Conservation (phyloP, 23 red algal species). For the Gracilaria domingensis region DNA sequence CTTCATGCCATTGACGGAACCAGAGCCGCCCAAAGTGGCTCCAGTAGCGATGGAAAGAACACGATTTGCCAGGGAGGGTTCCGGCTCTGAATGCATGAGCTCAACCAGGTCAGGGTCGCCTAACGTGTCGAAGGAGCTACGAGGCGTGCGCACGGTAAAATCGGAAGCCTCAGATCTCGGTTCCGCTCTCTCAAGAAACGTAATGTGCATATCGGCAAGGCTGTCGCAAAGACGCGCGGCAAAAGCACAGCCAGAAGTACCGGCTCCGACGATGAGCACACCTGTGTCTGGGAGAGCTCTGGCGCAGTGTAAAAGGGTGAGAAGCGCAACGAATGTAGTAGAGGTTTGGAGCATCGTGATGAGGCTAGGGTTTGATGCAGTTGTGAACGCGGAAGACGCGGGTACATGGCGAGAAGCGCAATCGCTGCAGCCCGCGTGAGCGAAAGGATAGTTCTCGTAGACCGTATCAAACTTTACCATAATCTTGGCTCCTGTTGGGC, state of each 20-base stretch:
- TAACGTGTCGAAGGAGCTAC: neutral
- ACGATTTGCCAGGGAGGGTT: neutral
- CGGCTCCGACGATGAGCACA: conserved; percentile 54
- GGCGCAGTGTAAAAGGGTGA: too few species aligned
- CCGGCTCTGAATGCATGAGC: neutral
- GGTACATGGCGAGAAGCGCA: too few species aligned
- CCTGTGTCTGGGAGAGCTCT: neutral
- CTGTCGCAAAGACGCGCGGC: conserved; percentile 40
- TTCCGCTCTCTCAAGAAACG: conserved; percentile 20
- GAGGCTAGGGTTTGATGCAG: too few species aligned
- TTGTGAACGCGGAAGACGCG: too few species aligned
- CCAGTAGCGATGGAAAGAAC: conserved; percentile 8
- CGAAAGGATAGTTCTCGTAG: too few species aligned
- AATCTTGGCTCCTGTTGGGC: too few species aligned
- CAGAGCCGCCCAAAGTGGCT: conserved; percentile 42
- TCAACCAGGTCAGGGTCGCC: neutral
- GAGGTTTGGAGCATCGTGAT: too few species aligned
- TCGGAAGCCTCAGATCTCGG: neutral
- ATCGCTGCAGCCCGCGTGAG: too few species aligned
- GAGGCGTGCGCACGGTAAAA: neutral
- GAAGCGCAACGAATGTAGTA: too few species aligned
- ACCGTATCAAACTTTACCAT: too few species aligned
- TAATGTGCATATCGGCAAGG: conserved; percentile 12
- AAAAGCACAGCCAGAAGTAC: conserved; percentile 57
- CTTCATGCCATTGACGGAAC: conserved; percentile 51